Base-by-base conservation (phyloP, 1,284 basidiomycete species). In the Porogramme epimiltina region DNA sequence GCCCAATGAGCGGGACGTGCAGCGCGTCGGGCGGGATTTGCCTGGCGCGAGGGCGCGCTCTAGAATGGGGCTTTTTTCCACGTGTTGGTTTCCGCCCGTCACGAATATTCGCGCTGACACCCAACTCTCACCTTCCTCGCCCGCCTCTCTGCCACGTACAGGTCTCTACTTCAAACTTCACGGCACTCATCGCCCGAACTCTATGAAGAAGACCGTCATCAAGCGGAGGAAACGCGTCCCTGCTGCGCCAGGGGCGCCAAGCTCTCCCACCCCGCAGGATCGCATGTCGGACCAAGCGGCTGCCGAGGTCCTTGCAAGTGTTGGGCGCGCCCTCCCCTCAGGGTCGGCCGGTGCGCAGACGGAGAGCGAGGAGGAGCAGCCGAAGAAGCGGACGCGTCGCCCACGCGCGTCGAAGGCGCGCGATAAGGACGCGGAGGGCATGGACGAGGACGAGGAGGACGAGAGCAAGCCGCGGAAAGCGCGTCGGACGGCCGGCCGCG, bases 141-240 rank as follows among this genome's bases (percentile, higher is more conserved):
- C 61, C 47, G 52, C 60, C 47, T n/a, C n/a, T 25, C 45, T 53
- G 52, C 56, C 44, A 47, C 47, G 60, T 48, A 42, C 51, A 96
- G 93, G 95, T 54, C 82, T 99, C 4, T 99, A 98, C 75, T 95
- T 95, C 79, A 99, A 99, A 74, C 81, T 99, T 11, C 96, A 99
- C 76, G 94, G 95, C 51, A 94, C 93, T 1, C 95, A 98, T 64
- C 87, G 96, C 39, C 96, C 96, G 28, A 96, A 96, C 57, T 93
- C 93, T 52, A 95, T 99, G 94, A 98, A 97, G 75, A 98, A 98
- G 79, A 91, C 93, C 3, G 94, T 98, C 62, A 99, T 99, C 79
- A 99, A 99, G 77, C 85, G 96, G 33, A 81, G 96, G 57, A 98
- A 98, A 75, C 88, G 96, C 61, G 93, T 98, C 25, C 92, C 95